These are phyloP conservation scores for Cladophialophora carrionii DNA, from an alignment of 2,329 filamentous ascomycete genomes.

Conservation along the genomic window DNA sequence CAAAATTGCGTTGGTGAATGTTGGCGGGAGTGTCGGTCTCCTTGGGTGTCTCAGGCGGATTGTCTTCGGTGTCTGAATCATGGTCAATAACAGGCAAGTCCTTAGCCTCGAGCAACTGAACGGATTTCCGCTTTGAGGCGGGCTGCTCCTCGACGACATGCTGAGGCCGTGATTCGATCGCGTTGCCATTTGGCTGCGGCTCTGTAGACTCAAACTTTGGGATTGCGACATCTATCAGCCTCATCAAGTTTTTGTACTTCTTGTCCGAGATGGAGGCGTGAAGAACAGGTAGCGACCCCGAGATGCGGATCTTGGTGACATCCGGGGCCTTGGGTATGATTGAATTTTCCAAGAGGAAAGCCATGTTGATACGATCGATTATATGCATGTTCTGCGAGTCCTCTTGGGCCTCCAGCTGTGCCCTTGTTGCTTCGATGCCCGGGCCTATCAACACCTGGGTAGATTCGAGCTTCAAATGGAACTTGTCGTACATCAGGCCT, in stretches of 20 bases:
- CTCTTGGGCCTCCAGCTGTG: slow-evolving; percentile 71
- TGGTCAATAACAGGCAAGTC: slow-evolving; percentile 80
- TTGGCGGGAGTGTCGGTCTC: slow-evolving; percentile 59
- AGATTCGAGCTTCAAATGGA: slow-evolving; percentile 86
- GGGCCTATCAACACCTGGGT: slow-evolving; percentile 95
- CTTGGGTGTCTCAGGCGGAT: slow-evolving; percentile 64
- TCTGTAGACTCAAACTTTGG: slow-evolving; percentile 70
- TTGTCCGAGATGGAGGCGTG: slow-evolving; percentile 90
- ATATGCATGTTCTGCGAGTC: slow-evolving; percentile 78
- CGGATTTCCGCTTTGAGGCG: slow-evolving; percentile 45
- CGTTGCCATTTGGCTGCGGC: slow-evolving; percentile 42
- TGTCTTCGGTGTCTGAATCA: slow-evolving; percentile 62
- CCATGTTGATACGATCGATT: slow-evolving; percentile 94
- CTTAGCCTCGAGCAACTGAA: slow-evolving; percentile 56
- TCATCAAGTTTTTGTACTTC: slow-evolving; percentile 98
- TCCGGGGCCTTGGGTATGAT: slow-evolving; percentile 97
- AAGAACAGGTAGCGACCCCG: slow-evolving; percentile 86
- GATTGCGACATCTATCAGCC: slow-evolving; percentile 89
- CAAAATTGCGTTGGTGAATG: slow-evolving; percentile 86
- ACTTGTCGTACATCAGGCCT: slow-evolving; percentile 96
- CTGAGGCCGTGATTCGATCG: slow-evolving; percentile 43
- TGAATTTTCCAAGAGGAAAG: slow-evolving; percentile 93
- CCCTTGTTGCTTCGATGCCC: slow-evolving; percentile 85
- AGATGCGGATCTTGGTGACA: slow-evolving; percentile 86
- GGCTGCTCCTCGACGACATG: slow-evolving; percentile 32